These are phyloP conservation scores for Adansonia grandidieri DNA, from an alignment of 441 rosid genomes.

Conservation along the genomic window DNA sequence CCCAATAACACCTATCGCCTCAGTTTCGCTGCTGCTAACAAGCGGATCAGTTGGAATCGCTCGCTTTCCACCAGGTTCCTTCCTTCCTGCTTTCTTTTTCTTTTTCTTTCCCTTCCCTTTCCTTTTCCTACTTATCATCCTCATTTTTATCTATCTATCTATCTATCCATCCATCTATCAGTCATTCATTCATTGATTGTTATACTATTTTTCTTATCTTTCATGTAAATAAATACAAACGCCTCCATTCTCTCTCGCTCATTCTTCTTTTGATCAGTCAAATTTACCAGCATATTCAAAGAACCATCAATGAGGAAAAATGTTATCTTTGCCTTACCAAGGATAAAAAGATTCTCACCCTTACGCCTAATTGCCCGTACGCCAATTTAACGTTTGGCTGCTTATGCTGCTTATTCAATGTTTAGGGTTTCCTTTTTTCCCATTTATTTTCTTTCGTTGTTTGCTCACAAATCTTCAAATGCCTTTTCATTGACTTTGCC, in stretches of 20 bases:
- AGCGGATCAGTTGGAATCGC: slow-evolving; percentile 85
- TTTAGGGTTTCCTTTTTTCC: not conserved
- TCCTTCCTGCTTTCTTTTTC: not conserved
- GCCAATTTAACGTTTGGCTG: not conserved
- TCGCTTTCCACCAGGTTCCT: slow-evolving; percentile 81
- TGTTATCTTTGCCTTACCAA: not conserved
- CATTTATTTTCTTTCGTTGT: not conserved
- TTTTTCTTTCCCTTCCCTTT: not conserved
- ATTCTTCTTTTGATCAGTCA: slow-evolving; percentile 11
- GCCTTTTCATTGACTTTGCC: not conserved
- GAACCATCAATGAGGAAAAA: slow-evolving; percentile 8
- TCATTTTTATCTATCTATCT: not conserved
- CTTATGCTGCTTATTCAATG: slow-evolving; percentile 15
- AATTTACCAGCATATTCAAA: not conserved
- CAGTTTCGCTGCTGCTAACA: slow-evolving; percentile 51
- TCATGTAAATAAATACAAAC: too few species aligned
- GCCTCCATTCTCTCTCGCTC: not conserved
- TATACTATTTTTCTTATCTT: not conserved
- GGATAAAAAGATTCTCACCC: not conserved
- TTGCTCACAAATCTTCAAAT: slow-evolving; percentile 13
- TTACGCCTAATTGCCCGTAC: not conserved
- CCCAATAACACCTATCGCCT: slow-evolving; percentile 45
- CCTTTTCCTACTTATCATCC: not conserved
- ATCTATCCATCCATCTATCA: too few species aligned
- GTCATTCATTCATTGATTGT: not conserved